Evolutionary conservation across 225 moss, liverwort and hornwort species (phyloP).

Genomic region (Climacium dendroides): DNA sequence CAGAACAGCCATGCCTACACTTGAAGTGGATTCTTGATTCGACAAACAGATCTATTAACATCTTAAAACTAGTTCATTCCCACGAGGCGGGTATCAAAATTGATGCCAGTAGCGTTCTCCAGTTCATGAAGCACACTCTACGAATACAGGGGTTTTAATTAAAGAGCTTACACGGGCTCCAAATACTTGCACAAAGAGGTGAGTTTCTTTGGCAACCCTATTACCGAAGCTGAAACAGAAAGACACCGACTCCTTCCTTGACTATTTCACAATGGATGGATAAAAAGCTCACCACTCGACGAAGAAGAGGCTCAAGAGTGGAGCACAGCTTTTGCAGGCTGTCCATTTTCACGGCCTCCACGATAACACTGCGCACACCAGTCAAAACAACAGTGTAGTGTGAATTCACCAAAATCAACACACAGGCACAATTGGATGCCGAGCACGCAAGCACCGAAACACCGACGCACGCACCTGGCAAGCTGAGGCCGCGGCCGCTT

Average conservation of each 20-base stretch:
- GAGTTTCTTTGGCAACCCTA: not conserved
- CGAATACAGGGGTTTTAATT: not conserved
- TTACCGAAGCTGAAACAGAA: not conserved
- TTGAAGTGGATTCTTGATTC: not conserved
- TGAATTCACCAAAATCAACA: not conserved
- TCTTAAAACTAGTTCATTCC: not conserved
- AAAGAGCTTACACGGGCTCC: not conserved
- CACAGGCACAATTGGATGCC: not conserved
- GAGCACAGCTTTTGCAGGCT: conserved; percentile 77
- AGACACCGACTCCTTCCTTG: not conserved
- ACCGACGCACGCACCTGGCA: conserved; percentile 25
- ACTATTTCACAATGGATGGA: not conserved
- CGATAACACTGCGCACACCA: conserved; percentile 45
- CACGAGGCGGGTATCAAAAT: not conserved
- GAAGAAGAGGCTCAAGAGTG: conserved; percentile 67
- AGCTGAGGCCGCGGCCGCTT: conserved; percentile 62
- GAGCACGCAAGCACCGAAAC: not conserved
- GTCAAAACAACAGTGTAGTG: not conserved
- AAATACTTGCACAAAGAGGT: not conserved
- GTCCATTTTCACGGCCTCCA: conserved; percentile 81
- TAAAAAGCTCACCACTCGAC: conserved; percentile 46
- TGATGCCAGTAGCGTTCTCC: not conserved
- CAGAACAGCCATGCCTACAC: not conserved
- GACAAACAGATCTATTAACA: not conserved
- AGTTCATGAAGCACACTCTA: not conserved